Evolutionary conservation across 1,284 basidiomycete species (phyloP).

Genomic region (Ganoderma resinaceum): DNA sequence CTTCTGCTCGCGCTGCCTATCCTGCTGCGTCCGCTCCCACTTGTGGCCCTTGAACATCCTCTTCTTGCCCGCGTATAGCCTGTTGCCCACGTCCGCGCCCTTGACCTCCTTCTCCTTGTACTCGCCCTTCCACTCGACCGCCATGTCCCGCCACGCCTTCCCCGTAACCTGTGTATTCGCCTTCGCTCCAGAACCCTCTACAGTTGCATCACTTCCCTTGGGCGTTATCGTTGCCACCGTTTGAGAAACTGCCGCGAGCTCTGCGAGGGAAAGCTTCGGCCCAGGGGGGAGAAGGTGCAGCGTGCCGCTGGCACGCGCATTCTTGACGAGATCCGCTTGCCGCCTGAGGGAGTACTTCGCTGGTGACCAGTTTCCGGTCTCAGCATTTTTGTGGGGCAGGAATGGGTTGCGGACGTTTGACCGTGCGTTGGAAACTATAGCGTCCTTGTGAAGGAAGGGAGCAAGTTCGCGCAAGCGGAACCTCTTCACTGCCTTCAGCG

Average conservation of each 20-base stretch:
- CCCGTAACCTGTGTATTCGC: constrained; percentile 12
- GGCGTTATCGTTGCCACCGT: not conserved
- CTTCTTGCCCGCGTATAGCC: constrained; percentile 75
- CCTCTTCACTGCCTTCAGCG: constrained; percentile 38
- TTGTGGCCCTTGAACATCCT: constrained; percentile 89
- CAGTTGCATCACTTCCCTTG: not conserved
- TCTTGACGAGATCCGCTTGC: constrained; percentile 80
- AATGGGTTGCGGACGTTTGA: constrained; percentile 64
- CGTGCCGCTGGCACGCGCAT: constrained; percentile 59
- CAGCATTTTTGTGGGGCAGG: constrained; percentile 63
- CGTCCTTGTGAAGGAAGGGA: constrained; percentile 19
- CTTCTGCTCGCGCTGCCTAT: constrained; percentile 51
- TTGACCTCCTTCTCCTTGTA: constrained; percentile 53
- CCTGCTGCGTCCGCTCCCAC: constrained; percentile 68
- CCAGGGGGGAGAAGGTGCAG: constrained; percentile 71
- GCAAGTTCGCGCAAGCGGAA: constrained; percentile 42
- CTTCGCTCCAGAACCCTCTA: not conserved
- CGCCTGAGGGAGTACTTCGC: constrained; percentile 74
- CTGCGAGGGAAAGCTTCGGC: constrained; percentile 51
- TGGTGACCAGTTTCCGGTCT: constrained; percentile 70
- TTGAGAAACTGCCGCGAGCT: constrained; percentile 25
- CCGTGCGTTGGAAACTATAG: constrained; percentile 15
- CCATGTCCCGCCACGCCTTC: constrained; percentile 42
- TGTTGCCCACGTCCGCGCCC: constrained; percentile 62
- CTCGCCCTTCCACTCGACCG: constrained; percentile 66